phyloP scores from a whole-genome alignment of 2,329 filamentous ascomycete species.

The Hypoxylon sp. region DNA sequence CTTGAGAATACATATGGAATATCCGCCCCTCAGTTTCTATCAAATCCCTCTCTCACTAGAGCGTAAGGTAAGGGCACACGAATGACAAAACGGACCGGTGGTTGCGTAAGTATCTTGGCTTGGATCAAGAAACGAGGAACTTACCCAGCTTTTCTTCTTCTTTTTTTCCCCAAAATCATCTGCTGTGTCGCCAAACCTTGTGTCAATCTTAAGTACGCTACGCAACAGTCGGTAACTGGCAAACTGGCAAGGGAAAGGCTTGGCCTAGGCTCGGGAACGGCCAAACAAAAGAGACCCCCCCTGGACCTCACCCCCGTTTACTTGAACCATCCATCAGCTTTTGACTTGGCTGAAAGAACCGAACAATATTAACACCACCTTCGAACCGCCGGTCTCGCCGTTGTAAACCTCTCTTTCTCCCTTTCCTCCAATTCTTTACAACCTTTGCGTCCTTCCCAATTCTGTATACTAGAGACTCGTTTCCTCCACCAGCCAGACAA shows the following conservation, averaged over 20 bases:
- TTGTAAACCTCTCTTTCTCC: slow-evolving; percentile 27
- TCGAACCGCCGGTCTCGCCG: slow-evolving; percentile 39
- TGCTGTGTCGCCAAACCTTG: slow-evolving; percentile 35
- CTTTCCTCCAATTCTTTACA: slow-evolving; percentile 21
- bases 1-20: slow-evolving; percentile 41
- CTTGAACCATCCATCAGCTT: slow-evolving; percentile 40
- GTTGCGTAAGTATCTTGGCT: slow-evolving; percentile 30
- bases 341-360: slow-evolving; percentile 27
- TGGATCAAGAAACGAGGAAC: slow-evolving; percentile 27
- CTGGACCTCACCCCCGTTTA: slow-evolving; percentile 34
- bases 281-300: slow-evolving; percentile 32
- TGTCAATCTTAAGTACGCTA: slow-evolving; percentile 36
- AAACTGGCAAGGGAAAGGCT: slow-evolving; percentile 14
- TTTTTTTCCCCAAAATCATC: slow-evolving; percentile 24
- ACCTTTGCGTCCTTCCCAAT: slow-evolving; percentile 14
- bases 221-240: slow-evolving; percentile 17
- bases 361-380: slow-evolving; percentile 35
- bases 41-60: slow-evolving; percentile 23
- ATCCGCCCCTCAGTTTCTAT: slow-evolving; percentile 19
- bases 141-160: too few species aligned
- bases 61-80: slow-evolving; percentile 34
- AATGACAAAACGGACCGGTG: slow-evolving; percentile 20
- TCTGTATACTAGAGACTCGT: slow-evolving; percentile 22
- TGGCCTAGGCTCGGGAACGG: slow-evolving; percentile 31
- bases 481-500: slow-evolving; percentile 45